Evolutionary conservation across 2,329 filamentous ascomycete genomes (phyloP), one percentile per base, ranked within the genome.

Genomic region (Scorias spongiosa): DNA sequence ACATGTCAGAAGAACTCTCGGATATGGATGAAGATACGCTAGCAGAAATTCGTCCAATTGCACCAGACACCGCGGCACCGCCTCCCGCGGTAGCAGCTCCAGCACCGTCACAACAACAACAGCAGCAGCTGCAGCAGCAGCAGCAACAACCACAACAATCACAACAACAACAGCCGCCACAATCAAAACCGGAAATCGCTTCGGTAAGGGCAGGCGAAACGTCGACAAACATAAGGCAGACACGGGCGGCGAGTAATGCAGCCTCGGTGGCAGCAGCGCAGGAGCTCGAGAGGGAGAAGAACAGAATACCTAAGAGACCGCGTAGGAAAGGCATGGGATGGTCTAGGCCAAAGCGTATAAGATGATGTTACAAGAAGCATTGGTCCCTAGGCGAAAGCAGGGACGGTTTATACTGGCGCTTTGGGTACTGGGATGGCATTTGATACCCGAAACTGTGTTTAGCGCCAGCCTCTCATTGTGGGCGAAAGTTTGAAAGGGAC

Each of bases 21-120:
- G 89, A 95, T 57, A 78, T 95, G 59, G 88, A 93, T 54, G 88
- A 95, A 51, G 87, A 93, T 42, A 85, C 89, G 63, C 69, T 94
- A 46, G 80, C 84, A 54, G 84, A 81, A 41, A 36, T 36, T 15
- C 12, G 32, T 36, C 32, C 32, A 36, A 36, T 12, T 36, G 32
- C 32, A 12, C 12, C 32, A 15, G 15, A 36, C 32, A 36, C 32
- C 15, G 3, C 20, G 20, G 20, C 20, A 26, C 20, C 20, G 7
- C 20, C 20, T 4, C 20, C 7, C 3, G 20, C 20, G 20, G 20
- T 7, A 26, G 20, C 20, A 26, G 9, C 32, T 36, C 32, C 32
- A 12, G 9, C 32, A 12, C 12, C 9, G 9, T 10, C 9, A n/a
- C 29, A 32, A n/a, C 9, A 32, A 32, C n/a, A n/a, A n/a, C n/a